phyloP scores from a whole-genome alignment of 345 rosid species.

The Syzygium oleosum region DNA sequence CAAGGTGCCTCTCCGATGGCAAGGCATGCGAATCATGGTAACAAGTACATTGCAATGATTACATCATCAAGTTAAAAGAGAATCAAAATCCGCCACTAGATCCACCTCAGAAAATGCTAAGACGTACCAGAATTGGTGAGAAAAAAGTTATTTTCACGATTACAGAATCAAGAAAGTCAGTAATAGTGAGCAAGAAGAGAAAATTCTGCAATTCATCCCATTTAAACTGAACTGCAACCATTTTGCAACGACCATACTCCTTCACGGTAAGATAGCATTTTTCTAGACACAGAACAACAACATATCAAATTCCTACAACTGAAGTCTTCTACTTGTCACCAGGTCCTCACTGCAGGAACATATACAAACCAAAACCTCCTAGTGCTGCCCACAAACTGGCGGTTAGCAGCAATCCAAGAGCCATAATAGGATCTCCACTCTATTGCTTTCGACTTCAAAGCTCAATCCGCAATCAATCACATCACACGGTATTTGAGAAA shows the following conservation, averaged over 20 bases:
- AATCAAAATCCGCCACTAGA: not conserved
- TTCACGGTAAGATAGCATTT: not conserved
- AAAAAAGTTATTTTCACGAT: not conserved
- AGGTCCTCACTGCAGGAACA: not conserved
- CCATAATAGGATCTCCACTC: not conserved
- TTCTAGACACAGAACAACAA: not conserved
- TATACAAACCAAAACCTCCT: not conserved
- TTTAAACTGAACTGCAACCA: not conserved
- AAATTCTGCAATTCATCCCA: not conserved
- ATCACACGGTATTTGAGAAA: not conserved
- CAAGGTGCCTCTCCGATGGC: not conserved
- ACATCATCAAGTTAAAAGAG: not conserved
- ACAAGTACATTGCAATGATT: not conserved
- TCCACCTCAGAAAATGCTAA: not conserved
- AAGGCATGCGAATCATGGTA: not conserved
- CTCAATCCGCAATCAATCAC: not conserved
- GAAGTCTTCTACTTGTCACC: not conserved
- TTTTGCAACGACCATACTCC: not conserved
- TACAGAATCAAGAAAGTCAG: not conserved
- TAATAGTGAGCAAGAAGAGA: not conserved
- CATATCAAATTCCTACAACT: not conserved
- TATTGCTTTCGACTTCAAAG: not conserved
- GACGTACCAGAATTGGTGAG: not conserved
- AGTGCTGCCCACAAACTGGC: not conserved
- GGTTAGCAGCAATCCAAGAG: not conserved